phyloP scores from a whole-genome alignment of 768 basidiomycete genomes.

The Antrodiella citrinella region DNA sequence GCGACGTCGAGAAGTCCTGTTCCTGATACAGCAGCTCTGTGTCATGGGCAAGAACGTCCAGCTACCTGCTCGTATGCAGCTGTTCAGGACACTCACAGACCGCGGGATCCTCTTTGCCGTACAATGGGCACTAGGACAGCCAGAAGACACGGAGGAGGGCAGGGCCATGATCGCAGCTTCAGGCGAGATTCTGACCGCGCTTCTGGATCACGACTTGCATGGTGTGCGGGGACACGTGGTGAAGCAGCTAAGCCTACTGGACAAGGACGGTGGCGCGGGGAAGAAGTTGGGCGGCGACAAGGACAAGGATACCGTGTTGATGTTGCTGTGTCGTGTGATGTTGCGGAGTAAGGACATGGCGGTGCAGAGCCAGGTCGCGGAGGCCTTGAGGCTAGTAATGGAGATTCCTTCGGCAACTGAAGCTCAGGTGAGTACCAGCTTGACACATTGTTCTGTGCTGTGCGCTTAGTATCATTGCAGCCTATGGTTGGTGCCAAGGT shows the following conservation, averaged over 20 bases:
- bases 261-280: constrained; percentile 35
- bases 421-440: constrained; percentile 5
- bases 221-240: constrained; percentile 80
- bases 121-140: constrained; percentile 80
- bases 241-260: constrained; percentile 69
- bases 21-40: constrained; percentile 87
- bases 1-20: constrained; percentile 71
- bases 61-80: constrained; percentile 70
- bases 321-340: constrained; percentile 70
- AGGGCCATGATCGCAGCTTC: constrained; percentile 67
- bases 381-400: constrained; percentile 75
- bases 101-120: constrained; percentile 85
- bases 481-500: constrained; percentile 32
- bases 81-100: constrained; percentile 85
- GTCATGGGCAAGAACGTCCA: constrained; percentile 97
- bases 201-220: constrained; percentile 87
- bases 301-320: constrained; percentile 66
- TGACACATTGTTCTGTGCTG: neutral
- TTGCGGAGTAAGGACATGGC: constrained; percentile 77
- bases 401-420: constrained; percentile 47
- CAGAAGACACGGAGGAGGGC: constrained; percentile 45
- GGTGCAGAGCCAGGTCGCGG: constrained; percentile 85
- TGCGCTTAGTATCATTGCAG: constrained; percentile 11
- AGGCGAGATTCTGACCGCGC: constrained; percentile 75
- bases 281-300: constrained; percentile 48